Percentiles rank a stretch among this genome's conserved stretches.
Evolutionary conservation across 1,284 basidiomycete genomes (phyloP).

Genomic region (Paramarasmius palmivorus): DNA sequence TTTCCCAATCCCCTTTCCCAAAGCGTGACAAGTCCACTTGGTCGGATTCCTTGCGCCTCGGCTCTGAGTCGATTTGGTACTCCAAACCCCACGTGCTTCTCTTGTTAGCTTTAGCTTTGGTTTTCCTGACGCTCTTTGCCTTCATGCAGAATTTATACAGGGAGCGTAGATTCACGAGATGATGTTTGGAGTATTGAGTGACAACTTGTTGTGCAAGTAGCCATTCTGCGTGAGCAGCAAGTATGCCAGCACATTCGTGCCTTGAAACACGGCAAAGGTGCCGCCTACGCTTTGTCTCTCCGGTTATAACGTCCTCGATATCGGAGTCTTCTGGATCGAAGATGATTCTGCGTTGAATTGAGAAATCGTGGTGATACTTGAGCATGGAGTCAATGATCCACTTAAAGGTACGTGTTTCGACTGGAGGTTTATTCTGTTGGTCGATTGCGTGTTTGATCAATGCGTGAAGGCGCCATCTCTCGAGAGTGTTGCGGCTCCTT

Average conservation of each 20-base stretch:
- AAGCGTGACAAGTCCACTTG: slow-evolving; percentile 5
- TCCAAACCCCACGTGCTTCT: slow-evolving; percentile 27
- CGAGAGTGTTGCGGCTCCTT: slow-evolving; percentile 48
- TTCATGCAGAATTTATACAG: slow-evolving; percentile 46
- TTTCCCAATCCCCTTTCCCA: slow-evolving; percentile 10
- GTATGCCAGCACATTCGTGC: slow-evolving; percentile 42
- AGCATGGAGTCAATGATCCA: slow-evolving; percentile 47
- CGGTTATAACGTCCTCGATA: slow-evolving; percentile 24
- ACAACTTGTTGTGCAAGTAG: slow-evolving; percentile 43
- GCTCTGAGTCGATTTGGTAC: slow-evolving; percentile 16
- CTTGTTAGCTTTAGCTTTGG: slow-evolving; percentile 14
- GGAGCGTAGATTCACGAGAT: slow-evolving; percentile 37
- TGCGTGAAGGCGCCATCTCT: slow-evolving; percentile 34
- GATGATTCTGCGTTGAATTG: slow-evolving; percentile 33
- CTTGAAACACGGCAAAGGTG: slow-evolving; percentile 42
- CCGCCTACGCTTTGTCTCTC: slow-evolving; percentile 27
- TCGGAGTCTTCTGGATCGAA: slow-evolving; percentile 33
- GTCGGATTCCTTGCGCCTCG: neutral
- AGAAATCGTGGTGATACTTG: slow-evolving; percentile 20
- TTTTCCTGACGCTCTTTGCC: slow-evolving; percentile 31
- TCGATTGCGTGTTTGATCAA: slow-evolving; percentile 35
- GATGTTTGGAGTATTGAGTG: slow-evolving; percentile 20
- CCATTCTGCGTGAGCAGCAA: slow-evolving; percentile 55
- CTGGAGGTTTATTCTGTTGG: slow-evolving; percentile 29
- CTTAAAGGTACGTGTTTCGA: slow-evolving; percentile 41